A percentile compares a stretch with the other conserved stretches of the same genome.
Evolutionary conservation across 2,329 filamentous ascomycete species (phyloP).

Genomic region (Chrysoporthe cubensis): DNA sequence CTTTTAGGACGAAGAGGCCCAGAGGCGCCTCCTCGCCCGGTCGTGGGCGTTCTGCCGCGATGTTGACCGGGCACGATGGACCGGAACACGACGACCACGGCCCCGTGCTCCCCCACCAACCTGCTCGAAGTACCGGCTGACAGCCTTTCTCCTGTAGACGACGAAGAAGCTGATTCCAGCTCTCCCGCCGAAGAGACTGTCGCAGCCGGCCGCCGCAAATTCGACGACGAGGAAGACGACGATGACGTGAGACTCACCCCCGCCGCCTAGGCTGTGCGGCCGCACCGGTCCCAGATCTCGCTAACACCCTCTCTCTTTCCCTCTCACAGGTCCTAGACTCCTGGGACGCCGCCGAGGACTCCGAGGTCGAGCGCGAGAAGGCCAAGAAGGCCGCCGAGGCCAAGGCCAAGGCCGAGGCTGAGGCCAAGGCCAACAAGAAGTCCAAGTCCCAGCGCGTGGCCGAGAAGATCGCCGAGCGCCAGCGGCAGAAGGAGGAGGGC

Average conservation of each 20-base stretch:
- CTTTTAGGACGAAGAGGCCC: neutral
- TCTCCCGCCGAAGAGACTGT: slow-evolving; percentile 40
- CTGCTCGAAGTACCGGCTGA: slow-evolving; percentile 28
- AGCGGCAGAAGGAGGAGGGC: slow-evolving; percentile 54
- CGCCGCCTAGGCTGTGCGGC: slow-evolving; percentile 15
- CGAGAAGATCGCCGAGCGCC: slow-evolving; percentile 70
- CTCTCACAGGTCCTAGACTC: slow-evolving; percentile 79
- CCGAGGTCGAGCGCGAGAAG: slow-evolving; percentile 95
- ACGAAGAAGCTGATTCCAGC: slow-evolving; percentile 43
- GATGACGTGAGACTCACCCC: slow-evolving; percentile 65
- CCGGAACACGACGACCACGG: neutral
- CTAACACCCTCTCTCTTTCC: slow-evolving; percentile 11
- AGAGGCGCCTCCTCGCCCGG: neutral
- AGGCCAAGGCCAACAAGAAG: slow-evolving; percentile 90
- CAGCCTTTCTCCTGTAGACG: slow-evolving; percentile 36
- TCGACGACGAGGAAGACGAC: slow-evolving; percentile 90
- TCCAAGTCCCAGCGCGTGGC: slow-evolving; percentile 83
- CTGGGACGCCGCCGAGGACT: slow-evolving; percentile 97
- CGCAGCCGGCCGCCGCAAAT: slow-evolving; percentile 62
- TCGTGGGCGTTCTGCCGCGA: neutral
- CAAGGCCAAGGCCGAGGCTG: slow-evolving; percentile 87
- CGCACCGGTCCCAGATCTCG: slow-evolving; percentile 11
- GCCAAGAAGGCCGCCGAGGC: slow-evolving; percentile 82
- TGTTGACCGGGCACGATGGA: neutral
- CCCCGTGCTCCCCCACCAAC: neutral